These are phyloP conservation scores for Ophiostoma pallidulum DNA, from an alignment of 2,329 filamentous ascomycete genomes.

Conservation along the genomic window DNA sequence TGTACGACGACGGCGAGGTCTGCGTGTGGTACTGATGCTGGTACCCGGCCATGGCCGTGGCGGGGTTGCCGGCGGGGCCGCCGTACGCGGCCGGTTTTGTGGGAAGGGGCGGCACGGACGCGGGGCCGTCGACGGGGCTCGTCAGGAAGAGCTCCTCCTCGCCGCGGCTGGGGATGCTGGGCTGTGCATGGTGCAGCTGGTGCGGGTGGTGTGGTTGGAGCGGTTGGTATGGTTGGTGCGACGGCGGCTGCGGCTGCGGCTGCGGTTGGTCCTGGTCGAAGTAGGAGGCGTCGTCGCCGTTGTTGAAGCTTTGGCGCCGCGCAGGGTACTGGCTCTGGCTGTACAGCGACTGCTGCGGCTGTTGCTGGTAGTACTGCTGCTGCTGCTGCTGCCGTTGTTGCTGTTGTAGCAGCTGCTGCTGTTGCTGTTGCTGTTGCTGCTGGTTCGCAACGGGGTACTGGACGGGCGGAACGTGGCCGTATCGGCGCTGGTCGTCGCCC, in stretches of 20 bases:
- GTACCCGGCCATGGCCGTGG: slow-evolving; percentile 40
- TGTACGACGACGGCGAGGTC: slow-evolving; percentile 50
- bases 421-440: slow-evolving; percentile 15
- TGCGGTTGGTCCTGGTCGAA: slow-evolving; percentile 27
- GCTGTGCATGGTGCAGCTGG: slow-evolving; percentile 8
- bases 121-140: slow-evolving; percentile 31
- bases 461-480: slow-evolving; percentile 57
- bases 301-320: slow-evolving; percentile 64
- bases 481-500: slow-evolving; percentile 52
- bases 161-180: slow-evolving; percentile 19
- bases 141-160: slow-evolving; percentile 58
- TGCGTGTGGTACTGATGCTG: slow-evolving; percentile 42
- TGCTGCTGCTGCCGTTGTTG: slow-evolving; percentile 6
- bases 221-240: too few species aligned
- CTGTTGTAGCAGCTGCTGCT: slow-evolving; percentile 1
- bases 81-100: slow-evolving; percentile 29
- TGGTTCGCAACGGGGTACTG: slow-evolving; percentile 48
- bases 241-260: neutral
- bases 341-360: slow-evolving; percentile 9
- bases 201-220: too few species aligned
- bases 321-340: slow-evolving; percentile 31
- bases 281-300: slow-evolving; percentile 59
- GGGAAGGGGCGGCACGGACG: slow-evolving; percentile 17
- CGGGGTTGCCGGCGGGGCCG: slow-evolving; percentile 25
- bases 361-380: slow-evolving; percentile 1